Evolutionary conservation across 2,329 filamentous ascomycete species (phyloP).

Genomic region (Nigrograna mackinnonii): DNA sequence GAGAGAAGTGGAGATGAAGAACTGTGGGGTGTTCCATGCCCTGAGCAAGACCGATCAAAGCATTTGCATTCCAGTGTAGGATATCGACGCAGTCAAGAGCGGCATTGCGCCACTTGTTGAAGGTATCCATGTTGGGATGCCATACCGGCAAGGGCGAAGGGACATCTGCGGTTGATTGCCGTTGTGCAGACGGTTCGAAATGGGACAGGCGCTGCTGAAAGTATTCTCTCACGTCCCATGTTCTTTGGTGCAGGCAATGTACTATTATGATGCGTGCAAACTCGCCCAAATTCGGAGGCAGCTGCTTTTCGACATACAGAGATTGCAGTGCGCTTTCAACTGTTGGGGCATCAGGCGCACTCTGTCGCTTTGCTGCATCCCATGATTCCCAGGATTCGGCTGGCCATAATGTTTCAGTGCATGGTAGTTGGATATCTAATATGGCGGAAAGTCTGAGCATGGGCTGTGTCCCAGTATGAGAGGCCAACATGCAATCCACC

Average conservation of each 20-base stretch:
- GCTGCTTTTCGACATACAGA: conserved; percentile 53
- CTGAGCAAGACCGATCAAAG: conserved; percentile 50
- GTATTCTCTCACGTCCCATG: not conserved
- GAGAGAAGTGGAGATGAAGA: conserved; percentile 58
- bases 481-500: not conserved
- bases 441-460: not conserved
- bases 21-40: conserved; percentile 60
- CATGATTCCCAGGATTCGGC: not conserved
- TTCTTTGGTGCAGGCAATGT: not conserved
- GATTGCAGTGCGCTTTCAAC: not conserved
- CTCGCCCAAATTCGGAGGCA: conserved; percentile 50
- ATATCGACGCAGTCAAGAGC: conserved; percentile 57
- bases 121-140: not conserved
- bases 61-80: conserved; percentile 62
- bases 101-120: conserved; percentile 52
- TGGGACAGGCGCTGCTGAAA: conserved; percentile 46
- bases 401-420: not conserved
- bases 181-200: conserved; percentile 27
- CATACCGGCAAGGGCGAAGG: not conserved
- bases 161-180: conserved; percentile 40
- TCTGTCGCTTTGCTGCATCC: not conserved
- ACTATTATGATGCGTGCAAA: conserved; percentile 45
- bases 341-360: not conserved
- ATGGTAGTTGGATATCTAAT: not conserved
- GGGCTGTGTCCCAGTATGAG: not conserved